A percentile compares a stretch with the other conserved stretches of the same genome.
Conservation (phyloP, 345 rosid genomes). For the Aquilaria yunnanensis region DNA sequence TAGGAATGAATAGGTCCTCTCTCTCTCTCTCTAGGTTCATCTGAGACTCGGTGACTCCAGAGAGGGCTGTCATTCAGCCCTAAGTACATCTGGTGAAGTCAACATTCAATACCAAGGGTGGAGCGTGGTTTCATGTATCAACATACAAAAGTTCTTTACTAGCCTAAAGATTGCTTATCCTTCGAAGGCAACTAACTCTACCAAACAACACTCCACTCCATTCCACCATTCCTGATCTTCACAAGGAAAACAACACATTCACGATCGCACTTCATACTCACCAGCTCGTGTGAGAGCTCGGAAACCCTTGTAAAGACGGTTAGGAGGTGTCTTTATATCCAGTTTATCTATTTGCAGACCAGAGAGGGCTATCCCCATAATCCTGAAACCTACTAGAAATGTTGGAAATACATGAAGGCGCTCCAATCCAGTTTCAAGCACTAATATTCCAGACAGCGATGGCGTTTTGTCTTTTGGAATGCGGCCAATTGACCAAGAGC, state of each 20-base stretch:
- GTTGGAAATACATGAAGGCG: conserved; percentile 76
- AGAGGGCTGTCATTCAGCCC: too few species aligned
- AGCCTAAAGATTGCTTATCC: too few species aligned
- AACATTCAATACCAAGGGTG: too few species aligned
- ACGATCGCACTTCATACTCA: conserved; percentile 75
- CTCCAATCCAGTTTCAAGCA: conserved; percentile 55
- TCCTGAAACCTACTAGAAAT: conserved; percentile 65
- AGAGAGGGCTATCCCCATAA: conserved; percentile 89
- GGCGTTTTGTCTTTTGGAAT: conserved; percentile 87
- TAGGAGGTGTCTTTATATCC: conserved; percentile 56
- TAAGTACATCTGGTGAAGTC: too few species aligned
- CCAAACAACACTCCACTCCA: too few species aligned
- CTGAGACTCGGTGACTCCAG: too few species aligned
- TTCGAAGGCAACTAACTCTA: too few species aligned
- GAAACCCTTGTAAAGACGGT: conserved; percentile 81
- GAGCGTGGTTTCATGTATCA: too few species aligned
- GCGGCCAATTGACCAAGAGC: conserved; percentile 82
- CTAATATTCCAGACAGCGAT: conserved; percentile 59
- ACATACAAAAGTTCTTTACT: too few species aligned
- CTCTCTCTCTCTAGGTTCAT: too few species aligned
- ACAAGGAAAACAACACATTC: conserved; percentile 13
- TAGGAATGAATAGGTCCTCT: too few species aligned
- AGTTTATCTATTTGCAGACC: conserved; percentile 76
- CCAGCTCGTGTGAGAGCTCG: conserved; percentile 85
- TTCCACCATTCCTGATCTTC: background rate